These are phyloP conservation scores for Eucalyptus leucophloia DNA, from an alignment of 345 rosid genomes.

Conservation along the genomic window DNA sequence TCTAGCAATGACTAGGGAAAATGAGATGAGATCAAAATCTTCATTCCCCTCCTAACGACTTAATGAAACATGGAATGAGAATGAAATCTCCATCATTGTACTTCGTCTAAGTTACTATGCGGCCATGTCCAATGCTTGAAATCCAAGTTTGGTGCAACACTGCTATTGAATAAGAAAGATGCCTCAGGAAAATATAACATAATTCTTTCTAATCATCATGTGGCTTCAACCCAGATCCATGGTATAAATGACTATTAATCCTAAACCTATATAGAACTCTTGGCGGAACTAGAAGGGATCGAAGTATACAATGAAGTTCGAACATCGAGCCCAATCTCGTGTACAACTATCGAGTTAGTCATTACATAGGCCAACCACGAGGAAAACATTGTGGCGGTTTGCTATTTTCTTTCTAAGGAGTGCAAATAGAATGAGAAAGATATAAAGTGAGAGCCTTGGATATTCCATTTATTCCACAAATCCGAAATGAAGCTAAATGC, in stretches of 20 bases:
- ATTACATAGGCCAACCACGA: too few species aligned
- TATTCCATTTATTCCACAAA: neutral
- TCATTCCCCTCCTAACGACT: too few species aligned
- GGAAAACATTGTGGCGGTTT: fast-evolving
- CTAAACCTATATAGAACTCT: fast-evolving
- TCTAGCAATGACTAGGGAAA: too few species aligned
- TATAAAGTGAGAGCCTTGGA: fast-evolving
- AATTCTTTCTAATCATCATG: neutral
- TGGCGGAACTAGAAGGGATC: too few species aligned
- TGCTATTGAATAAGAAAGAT: neutral
- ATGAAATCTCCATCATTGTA: neutral
- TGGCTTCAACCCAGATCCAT: neutral
- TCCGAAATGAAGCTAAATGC: neutral
- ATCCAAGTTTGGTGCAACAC: neutral
- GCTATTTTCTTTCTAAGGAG: fast-evolving
- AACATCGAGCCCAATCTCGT: too few species aligned
- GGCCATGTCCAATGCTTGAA: too few species aligned
- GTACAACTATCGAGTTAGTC: fast-evolving
- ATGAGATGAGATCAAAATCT: too few species aligned
- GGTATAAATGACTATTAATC: neutral
- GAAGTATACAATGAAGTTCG: too few species aligned
- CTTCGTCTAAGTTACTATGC: too few species aligned
- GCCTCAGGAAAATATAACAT: neutral
- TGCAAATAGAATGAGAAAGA: too few species aligned
- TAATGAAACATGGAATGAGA: neutral